Evolutionary conservation across 352 stramenopile species (phyloP), one percentile per base, ranked within the genome.

Genomic region (Globisporangium canariense): DNA sequence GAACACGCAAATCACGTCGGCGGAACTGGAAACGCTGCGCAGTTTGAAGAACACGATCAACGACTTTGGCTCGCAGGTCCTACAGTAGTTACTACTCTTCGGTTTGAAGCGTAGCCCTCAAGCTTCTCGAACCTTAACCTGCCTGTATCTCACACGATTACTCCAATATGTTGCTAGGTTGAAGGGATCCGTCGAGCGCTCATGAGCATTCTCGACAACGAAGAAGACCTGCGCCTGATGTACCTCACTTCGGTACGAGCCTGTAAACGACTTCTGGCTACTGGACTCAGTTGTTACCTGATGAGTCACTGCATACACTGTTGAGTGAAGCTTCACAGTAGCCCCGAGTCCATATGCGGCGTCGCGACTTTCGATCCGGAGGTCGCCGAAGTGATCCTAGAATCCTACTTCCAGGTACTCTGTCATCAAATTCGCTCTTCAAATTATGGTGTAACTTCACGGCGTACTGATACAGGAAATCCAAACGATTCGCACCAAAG

Each of bases 401-500:
- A 62, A 40, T 41, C 57, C 13, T 62, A 62, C 45, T 43, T 62
- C 6, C 34, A 62, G 55, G 55, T 50, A 67, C 45, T 58, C 53
- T 22, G 4, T 2, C 28, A 10, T 52, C 46, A 4, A 30, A 10
- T 25, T 16, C 18, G n/a, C 18, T 14, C 18, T 16, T 20, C 11
- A 16, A 14, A 16, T 10, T 41, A 11, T 41, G 36, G 36, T 41
- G 36, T 11, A 41, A 41, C 36, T 4, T 41, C 36, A 41, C 14
- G 36, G 36, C 8, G 36, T 28, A 28, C 4, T 36, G 7, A 0
- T n/a, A 20, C 73, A 88, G 58, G 78, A 91, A 52, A 88, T 89
- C 52, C 76, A 85, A 66, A 79, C 82, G 4, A 89, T 78, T 32
- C 78, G 81, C 32, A 89, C 83, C 43, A 89, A 90, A 62, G 81